A percentile compares a stretch with the other conserved stretches of the same genome.
Conservation (phyloP, 2,329 filamentous ascomycete species). For the Calonectria honghensis region DNA sequence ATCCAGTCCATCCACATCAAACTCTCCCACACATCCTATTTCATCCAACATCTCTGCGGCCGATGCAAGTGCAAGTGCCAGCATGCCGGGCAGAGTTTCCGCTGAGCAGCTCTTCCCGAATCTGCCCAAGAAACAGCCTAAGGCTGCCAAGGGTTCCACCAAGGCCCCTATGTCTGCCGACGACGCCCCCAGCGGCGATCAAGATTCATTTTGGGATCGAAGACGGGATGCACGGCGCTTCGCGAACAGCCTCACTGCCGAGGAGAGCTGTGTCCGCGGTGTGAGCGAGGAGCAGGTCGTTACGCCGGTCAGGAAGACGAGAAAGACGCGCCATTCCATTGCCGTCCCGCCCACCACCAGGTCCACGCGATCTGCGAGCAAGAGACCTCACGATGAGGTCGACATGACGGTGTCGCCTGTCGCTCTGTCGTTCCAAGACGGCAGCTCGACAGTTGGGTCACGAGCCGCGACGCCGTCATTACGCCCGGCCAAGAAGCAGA, state of each 20-base stretch:
- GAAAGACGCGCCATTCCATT: conserved; percentile 61
- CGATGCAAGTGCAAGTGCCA: conserved; percentile 55
- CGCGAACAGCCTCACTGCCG: conserved; percentile 60
- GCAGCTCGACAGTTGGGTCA: conserved; percentile 70
- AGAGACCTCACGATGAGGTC: conserved; percentile 73
- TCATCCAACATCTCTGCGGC: conserved; percentile 46
- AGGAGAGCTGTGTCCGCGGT: conserved; percentile 64
- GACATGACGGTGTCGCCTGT: conserved; percentile 73
- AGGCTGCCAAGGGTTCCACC: conserved; percentile 54
- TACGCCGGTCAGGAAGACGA: conserved; percentile 59
- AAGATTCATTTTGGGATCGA: conserved; percentile 59
- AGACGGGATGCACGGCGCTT: conserved; percentile 62
- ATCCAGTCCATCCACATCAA: conserved; percentile 62
- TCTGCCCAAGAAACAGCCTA: conserved; percentile 54
- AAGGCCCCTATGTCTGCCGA: conserved; percentile 56
- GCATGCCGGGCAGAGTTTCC: conserved; percentile 64
- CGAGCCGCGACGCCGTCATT: conserved; percentile 77
- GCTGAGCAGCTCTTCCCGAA: conserved; percentile 59
- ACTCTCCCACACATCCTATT: conserved; percentile 57
- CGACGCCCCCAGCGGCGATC: conserved; percentile 57
- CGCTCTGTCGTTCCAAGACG: conserved; percentile 68
- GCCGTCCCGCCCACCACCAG: conserved; percentile 61
- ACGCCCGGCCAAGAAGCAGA: conserved; percentile 75
- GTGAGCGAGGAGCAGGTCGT: conserved; percentile 53
- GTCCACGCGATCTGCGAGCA: conserved; percentile 70